A percentile compares a stretch with the other conserved stretches of the same genome.
Evolutionary conservation across 2,329 filamentous ascomycete species (phyloP).

Genomic region (Trichophyton verrucosum): DNA sequence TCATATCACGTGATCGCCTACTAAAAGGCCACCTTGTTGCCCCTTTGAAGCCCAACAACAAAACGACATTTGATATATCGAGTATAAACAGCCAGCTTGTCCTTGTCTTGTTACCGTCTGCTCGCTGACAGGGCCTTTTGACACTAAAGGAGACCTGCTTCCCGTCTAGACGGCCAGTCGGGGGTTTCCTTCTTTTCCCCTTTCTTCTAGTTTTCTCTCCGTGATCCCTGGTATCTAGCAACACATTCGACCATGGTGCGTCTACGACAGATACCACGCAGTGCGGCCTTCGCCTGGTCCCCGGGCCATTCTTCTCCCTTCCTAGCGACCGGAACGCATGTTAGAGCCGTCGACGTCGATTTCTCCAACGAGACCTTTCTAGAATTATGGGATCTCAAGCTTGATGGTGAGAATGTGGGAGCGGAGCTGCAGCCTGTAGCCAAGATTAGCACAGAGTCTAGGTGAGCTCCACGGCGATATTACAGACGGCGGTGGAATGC

Average conservation of each 20-base stretch:
- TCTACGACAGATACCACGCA: conserved; percentile 90
- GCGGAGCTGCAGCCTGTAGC: conserved; percentile 76
- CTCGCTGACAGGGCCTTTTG: neutral
- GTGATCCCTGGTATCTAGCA: neutral
- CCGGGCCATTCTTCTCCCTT: conserved; percentile 65
- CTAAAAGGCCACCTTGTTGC: conserved; percentile 11
- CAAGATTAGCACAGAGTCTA: conserved; percentile 77
- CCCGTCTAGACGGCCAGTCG: neutral
- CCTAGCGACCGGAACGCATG: conserved; percentile 84
- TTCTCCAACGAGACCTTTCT: conserved; percentile 96
- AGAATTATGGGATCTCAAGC: conserved; percentile 85
- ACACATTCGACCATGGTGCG: conserved; percentile 60
- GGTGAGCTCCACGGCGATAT: conserved; percentile 43
- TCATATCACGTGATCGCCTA: neutral
- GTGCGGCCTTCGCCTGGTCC: conserved; percentile 95
- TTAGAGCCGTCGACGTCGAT: conserved; percentile 89
- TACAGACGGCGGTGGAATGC: neutral
- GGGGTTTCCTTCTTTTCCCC: neutral
- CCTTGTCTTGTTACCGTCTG: neutral
- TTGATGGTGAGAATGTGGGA: conserved; percentile 63
- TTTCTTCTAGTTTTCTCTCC: neutral
- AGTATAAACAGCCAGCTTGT: neutral
- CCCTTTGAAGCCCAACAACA: conserved; percentile 6
- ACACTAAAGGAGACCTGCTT: neutral
- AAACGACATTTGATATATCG: neutral